A percentile compares a stretch with the other conserved stretches of the same genome.
These are phyloP conservation scores for Solanum chaucha DNA, from an alignment of 257 asterid species.

Conservation along the genomic window DNA sequence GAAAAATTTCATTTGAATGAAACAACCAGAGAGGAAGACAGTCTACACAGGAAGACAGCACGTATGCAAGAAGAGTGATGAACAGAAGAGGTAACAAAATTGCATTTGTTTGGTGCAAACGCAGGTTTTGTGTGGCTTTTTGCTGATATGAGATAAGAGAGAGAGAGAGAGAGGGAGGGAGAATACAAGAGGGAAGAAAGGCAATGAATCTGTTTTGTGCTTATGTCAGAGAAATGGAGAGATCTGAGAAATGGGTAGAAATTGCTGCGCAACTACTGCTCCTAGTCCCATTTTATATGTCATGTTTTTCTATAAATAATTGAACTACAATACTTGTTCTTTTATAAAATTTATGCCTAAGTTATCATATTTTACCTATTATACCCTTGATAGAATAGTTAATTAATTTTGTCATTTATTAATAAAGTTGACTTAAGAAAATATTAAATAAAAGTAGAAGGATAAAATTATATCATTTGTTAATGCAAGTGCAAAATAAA, in stretches of 20 bases:
- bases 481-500: too few relatives aligned
- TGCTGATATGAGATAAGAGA: not conserved
- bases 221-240: slow-evolving; percentile 46
- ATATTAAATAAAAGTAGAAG: too few relatives aligned
- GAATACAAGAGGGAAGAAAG: not conserved
- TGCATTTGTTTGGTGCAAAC: not conserved
- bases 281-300: too few relatives aligned
- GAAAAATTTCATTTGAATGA: not conserved
- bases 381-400: too few relatives aligned
- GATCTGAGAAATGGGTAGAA: slow-evolving; percentile 40
- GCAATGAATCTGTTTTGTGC: slow-evolving; percentile 26
- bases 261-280: not conserved
- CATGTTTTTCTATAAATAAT: too few relatives aligned
- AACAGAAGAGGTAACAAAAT: not conserved
- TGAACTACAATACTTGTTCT: fast-evolving
- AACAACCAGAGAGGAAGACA: not conserved
- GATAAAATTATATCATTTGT: too few relatives aligned
- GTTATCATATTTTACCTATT: too few relatives aligned
- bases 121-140: slow-evolving; percentile 1
- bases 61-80: not conserved
- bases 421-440: too few relatives aligned
- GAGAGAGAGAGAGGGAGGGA: not conserved
- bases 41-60: not conserved
- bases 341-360: too few relatives aligned
- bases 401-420: too few relatives aligned